Evolutionary conservation across 805 yeast species (phyloP).

Genomic region (Kluyveromyces lactis): DNA sequence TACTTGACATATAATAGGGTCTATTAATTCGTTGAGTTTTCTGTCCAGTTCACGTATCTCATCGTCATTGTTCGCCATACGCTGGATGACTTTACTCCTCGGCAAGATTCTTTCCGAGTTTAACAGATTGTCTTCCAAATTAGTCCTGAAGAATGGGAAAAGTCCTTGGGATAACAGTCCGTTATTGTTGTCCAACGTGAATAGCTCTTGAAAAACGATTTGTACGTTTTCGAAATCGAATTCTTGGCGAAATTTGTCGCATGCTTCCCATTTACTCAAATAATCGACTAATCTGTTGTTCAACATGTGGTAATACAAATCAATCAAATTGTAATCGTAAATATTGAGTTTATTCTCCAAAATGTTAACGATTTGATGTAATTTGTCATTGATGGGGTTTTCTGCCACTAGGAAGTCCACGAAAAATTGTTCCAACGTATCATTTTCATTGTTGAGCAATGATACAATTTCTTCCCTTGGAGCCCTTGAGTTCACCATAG

Average conservation of each 20-base stretch:
- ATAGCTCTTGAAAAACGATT: conserved; percentile 28
- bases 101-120: conserved; percentile 25
- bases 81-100: not conserved
- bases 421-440: conserved; percentile 23
- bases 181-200: conserved; percentile 26
- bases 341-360: conserved; percentile 20
- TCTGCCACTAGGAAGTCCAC: conserved; percentile 28
- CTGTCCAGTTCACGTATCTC: conserved; percentile 8
- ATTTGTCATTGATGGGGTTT: conserved; percentile 28
- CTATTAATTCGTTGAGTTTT: conserved; percentile 31
- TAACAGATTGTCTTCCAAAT: conserved; percentile 26
- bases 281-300: conserved; percentile 18
- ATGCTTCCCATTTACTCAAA: conserved; percentile 21
- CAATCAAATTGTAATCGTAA: conserved; percentile 24
- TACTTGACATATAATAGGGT: conserved; percentile 49
- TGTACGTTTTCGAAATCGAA: conserved; percentile 25
- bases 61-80: conserved; percentile 9
- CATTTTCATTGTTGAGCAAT: conserved; percentile 19
- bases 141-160: conserved; percentile 25
- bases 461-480: conserved; percentile 20
- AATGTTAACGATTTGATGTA: conserved; percentile 19
- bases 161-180: conserved; percentile 25
- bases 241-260: conserved; percentile 13
- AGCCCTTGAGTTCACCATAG: conserved; percentile 20
- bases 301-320: conserved; percentile 23